A percentile compares a stretch with the other conserved stretches of the same genome.
These are phyloP conservation scores for Sarocladiaceae sp. DNA, from an alignment of 2,329 filamentous ascomycete genomes.

Conservation along the genomic window DNA sequence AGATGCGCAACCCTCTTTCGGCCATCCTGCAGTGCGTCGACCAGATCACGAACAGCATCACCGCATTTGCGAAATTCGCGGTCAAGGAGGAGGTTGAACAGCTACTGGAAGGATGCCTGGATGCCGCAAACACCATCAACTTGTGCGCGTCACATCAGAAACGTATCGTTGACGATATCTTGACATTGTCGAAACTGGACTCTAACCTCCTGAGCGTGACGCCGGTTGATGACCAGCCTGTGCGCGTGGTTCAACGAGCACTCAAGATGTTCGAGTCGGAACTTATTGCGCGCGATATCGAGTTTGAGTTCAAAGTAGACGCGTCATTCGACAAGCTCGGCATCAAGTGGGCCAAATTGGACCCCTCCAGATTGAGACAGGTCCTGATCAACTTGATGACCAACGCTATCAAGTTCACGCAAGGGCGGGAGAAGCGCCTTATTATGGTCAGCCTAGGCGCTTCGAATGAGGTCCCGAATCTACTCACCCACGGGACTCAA, in stretches of 20 bases:
- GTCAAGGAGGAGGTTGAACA: constrained; percentile 38
- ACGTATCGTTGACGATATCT: constrained; percentile 61
- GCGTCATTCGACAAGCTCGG: constrained; percentile 58
- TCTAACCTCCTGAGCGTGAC: constrained; percentile 65
- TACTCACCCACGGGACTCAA: constrained; percentile 31
- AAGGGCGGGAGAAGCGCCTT: constrained; percentile 48
- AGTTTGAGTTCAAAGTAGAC: constrained; percentile 62
- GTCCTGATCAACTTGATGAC: constrained; percentile 71
- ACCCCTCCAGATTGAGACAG: constrained; percentile 68
- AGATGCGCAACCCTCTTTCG: constrained; percentile 70
- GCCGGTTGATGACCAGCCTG: constrained; percentile 62
- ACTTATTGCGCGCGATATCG: constrained; percentile 63
- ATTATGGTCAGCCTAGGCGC: constrained; percentile 63
- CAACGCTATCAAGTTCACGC: constrained; percentile 60
- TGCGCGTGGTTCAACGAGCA: constrained; percentile 60
- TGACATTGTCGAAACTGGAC: constrained; percentile 64
- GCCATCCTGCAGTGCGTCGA: constrained; percentile 72
- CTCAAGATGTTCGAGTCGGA: constrained; percentile 78
- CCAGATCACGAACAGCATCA: constrained; percentile 54
- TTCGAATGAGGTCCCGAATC: constrained; percentile 43
- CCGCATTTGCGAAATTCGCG: constrained; percentile 31
- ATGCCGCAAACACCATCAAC: constrained; percentile 76
- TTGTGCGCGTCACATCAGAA: constrained; percentile 76
- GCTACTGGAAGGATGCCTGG: constrained; percentile 52
- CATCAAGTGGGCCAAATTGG: constrained; percentile 67